Percentiles rank a stretch among this genome's conserved stretches.
Conservation (phyloP, 306 rosid species). For the Herpetospermum pedunculosum region DNA sequence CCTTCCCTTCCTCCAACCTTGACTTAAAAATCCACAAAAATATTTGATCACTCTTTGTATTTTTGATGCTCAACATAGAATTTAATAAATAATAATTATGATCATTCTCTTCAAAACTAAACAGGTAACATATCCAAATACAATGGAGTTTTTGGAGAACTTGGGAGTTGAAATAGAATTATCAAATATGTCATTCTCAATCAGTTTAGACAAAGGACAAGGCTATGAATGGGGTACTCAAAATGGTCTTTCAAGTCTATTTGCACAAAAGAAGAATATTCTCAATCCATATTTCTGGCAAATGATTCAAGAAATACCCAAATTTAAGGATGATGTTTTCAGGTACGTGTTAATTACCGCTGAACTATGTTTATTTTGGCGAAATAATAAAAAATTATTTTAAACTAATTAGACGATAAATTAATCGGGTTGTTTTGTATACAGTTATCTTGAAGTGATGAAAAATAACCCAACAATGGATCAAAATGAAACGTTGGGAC, state of each 20-base stretch:
- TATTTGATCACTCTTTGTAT: no score
- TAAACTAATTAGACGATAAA: no score
- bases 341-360: no score
- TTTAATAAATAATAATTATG: no score
- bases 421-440: no score
- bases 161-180: conserved; percentile 74
- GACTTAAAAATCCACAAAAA: no score
- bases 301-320: conserved; percentile 62
- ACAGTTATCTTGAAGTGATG: conserved; percentile 59
- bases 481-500: conserved; percentile 59
- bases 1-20: no score
- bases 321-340: conserved; percentile 57
- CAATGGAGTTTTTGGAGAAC: conserved; percentile 76
- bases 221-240: conserved; percentile 89
- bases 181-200: conserved; percentile 80
- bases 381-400: no score
- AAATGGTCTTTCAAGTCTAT: conserved; percentile 59
- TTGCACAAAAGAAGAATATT: conserved; percentile 61
- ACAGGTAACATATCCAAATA: conserved; percentile 87
- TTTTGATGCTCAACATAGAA: no score
- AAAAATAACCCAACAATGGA: conserved; percentile 60
- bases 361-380: no score
- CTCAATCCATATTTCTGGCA: conserved; percentile 64
- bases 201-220: conserved; percentile 53
- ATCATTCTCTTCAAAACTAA: background rate